Evolutionary conservation across 306 rosid species (phyloP), one percentile per base, ranked within the genome.

Genomic region (Sicyos baderoa): DNA sequence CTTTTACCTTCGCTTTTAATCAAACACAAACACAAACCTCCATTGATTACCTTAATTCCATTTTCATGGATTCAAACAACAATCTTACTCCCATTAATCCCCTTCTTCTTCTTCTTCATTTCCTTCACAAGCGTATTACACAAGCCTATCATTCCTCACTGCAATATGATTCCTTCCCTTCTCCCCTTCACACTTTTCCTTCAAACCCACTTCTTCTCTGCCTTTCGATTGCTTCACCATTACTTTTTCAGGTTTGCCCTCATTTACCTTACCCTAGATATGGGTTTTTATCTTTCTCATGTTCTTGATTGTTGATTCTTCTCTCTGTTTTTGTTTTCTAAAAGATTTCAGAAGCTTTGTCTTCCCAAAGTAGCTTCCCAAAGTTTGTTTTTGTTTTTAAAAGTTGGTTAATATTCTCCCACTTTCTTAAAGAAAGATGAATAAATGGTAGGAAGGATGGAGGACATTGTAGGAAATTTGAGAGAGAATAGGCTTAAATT

Each of bases 1-100:
- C n/a, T 54, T 65, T 19, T 65, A 65, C 2, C 70, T 65, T 65
- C 37, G 37, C 54, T 45, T 65, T 23, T 65, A 65, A 65, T 65
- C 70, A 19, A 64, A 25, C 16, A 64, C 53, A 19, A 64, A 12
- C 15, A 64, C 53, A 44, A 65, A 21, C 16, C 29, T 64, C 54
- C 32, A 44, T 64, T 50, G 70, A 64, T 55, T 13, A 1, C n/a
- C 54, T 44, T 65, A 19, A 65, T 65, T 65, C 21, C 1, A 65
- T 65, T 63, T n/a, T 45, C 17, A 63, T 45, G 54, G 12, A 32
- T 19, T 18, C 53, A 44, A 44, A 0, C 0, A 44, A 21, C 35
- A 29, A 29, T 44, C 40, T 44, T 65, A 0, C 54, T 45, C 70
- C 21, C 2, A 13, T 65, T 49, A 65, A 65, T 7, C 1, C 19